Evolutionary conservation across 1,284 basidiomycete genomes (phyloP).

Genomic region (Neotropicomus parvogracilis): DNA sequence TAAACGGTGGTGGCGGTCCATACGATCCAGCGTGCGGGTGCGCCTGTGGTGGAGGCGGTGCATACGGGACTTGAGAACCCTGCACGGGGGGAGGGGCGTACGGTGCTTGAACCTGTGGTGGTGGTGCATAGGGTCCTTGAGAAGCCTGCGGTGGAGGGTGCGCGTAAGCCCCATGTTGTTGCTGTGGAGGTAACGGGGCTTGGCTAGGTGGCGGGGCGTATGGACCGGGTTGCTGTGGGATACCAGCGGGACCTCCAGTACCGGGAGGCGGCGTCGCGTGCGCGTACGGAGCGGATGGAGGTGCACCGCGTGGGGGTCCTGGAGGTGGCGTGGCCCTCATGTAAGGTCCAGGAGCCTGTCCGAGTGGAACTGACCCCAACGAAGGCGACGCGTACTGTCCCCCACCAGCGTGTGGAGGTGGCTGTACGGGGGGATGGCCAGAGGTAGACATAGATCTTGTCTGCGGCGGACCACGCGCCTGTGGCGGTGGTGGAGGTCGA

Average conservation of each 20-base stretch:
- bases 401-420: conserved; percentile 36
- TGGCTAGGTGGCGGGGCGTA: conserved; percentile 33
- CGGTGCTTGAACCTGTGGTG: conserved; percentile 19
- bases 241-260: conserved; percentile 29
- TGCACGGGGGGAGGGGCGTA: conserved; percentile 34
- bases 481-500: conserved; percentile 43
- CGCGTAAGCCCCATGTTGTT: conserved; percentile 37
- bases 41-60: conserved; percentile 20
- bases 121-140: conserved; percentile 22
- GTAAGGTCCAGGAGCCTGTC: conserved; percentile 32
- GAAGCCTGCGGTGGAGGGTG: conserved; percentile 26
- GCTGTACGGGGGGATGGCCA: conserved; percentile 37
- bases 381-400: conserved; percentile 43
- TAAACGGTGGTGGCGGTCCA: conserved; percentile 12
- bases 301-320: conserved; percentile 33
- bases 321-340: conserved; percentile 40
- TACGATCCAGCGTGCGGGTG: conserved; percentile 19
- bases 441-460: conserved; percentile 38
- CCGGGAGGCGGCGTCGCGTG: conserved; percentile 43
- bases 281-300: conserved; percentile 34
- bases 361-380: conserved; percentile 28
- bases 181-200: conserved; percentile 30
- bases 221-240: conserved; percentile 25
- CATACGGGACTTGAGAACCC: conserved; percentile 16
- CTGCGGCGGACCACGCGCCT: conserved; percentile 35